Evolutionary conservation across 257 asterid genomes (phyloP).

Genomic region (Misopates orontium): DNA sequence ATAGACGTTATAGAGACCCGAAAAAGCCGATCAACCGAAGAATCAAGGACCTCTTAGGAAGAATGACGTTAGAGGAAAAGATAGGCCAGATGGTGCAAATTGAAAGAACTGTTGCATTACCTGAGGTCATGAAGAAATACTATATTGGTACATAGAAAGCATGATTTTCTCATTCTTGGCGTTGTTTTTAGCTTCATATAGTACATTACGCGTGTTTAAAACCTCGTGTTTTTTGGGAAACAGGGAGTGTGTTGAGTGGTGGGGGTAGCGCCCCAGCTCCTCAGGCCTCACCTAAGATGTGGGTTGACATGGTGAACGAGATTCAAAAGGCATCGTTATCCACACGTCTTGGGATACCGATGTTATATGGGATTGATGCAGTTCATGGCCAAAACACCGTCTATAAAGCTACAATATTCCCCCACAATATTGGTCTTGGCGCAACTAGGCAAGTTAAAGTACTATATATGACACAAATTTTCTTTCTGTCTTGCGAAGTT

Average conservation of each 20-base stretch:
- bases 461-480: not conserved
- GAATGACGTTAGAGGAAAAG: constrained; percentile 72
- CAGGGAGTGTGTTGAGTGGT: constrained; percentile 77
- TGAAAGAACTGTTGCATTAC: constrained; percentile 56
- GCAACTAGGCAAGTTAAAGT: constrained; percentile 48
- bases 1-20: constrained; percentile 56
- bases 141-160: constrained; percentile 37
- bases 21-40: constrained; percentile 43
- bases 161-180: too few relatives aligned
- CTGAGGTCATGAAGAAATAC: constrained; percentile 51
- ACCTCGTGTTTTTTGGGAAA: not conserved
- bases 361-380: constrained; percentile 79
- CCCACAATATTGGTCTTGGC: constrained; percentile 61
- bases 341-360: constrained; percentile 71
- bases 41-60: constrained; percentile 54
- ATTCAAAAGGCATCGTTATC: constrained; percentile 64
- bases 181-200: too few relatives aligned
- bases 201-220: not conserved
- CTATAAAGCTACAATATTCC: constrained; percentile 57
- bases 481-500: not conserved
- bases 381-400: constrained; percentile 66
- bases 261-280: constrained; percentile 80
- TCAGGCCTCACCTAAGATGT: constrained; percentile 51
- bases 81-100: constrained; percentile 80
- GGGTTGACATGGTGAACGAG: constrained; percentile 69